Evolutionary conservation across 2,329 filamentous ascomycete species (phyloP), one percentile per base, ranked within the genome.

Genomic region (Anthostomella pinea): DNA sequence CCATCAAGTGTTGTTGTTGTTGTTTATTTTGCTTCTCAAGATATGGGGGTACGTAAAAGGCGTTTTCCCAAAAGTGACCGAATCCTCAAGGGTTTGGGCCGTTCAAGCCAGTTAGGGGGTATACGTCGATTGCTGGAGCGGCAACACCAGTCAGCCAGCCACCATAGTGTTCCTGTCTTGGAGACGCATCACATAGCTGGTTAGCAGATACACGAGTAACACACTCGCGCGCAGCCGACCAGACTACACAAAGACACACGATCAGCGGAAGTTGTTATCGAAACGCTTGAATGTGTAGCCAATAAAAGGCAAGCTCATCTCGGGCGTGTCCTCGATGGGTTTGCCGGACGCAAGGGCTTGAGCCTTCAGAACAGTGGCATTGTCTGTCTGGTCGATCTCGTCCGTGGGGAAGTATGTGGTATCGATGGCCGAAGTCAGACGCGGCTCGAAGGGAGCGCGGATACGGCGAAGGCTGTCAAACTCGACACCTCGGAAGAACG

Each of bases 261-360:
- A 43, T 68, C 62, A 81, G 54, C 77, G 72, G 63, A 79, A 81
- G 69, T 81, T 81, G 66, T 80, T 81, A 64, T 83, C 79, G 54
- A 98, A 98, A 45, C 93, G 87, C 79, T 97, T 98, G 73, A 96
- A 98, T 7, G 93, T 95, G 66, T 95, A 95, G 22, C 88, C 88
- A 54, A 95, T 93, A 63, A 95, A 98, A 3, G 93, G 93, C 67
- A 98, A 69, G 67, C 87, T 95, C 80, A 96, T 90, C 67, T 95
- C 91, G 3, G 90, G 88, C 47, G 88, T 83, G 61, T 95, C 86
- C 52, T 91, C 87, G 8, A 75, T 71, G 46, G 64, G 64, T 38
- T 75, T 74, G 33, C 80, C 79, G 54, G 81, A 75, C 43, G 84
- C 82, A 46, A 84, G 77, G 32, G 87, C 87, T 64, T 94, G 87